phyloP scores from a whole-genome alignment of 495 filamentous ascomycete species.

The Penicillium ochrochloron region DNA sequence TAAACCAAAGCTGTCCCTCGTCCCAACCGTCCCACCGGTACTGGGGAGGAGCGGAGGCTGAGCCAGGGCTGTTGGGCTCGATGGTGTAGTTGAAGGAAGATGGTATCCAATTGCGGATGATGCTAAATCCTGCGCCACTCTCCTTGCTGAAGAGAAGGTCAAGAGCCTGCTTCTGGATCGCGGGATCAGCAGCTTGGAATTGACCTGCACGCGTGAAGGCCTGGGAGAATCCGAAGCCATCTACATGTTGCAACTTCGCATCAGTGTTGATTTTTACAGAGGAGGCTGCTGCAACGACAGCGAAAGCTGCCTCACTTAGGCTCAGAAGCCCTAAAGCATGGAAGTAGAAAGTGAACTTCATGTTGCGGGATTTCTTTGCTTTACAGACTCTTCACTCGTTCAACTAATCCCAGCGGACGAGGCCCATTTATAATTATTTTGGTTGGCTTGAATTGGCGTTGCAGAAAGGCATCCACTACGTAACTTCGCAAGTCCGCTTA shows the following conservation, averaged over 20 bases:
- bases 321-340: conserved; percentile 6
- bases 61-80: conserved; percentile 8
- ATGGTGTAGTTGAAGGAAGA: conserved; percentile 8
- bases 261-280: neutral
- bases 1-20: conserved; percentile 8
- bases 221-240: conserved; percentile 6
- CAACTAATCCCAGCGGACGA: neutral
- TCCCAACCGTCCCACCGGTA: conserved; percentile 7
- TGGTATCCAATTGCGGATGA: conserved; percentile 10
- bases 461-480: neutral
- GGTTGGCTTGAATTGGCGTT: neutral
- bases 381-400: conserved; percentile 2
- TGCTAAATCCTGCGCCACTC: conserved; percentile 2
- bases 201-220: conserved; percentile 4
- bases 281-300: neutral
- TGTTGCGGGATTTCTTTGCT: neutral
- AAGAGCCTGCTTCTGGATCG: conserved; percentile 1
- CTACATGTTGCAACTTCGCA: conserved; percentile 5
- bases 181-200: conserved; percentile 5
- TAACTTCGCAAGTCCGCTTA: neutral
- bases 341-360: neutral
- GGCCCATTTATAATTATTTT: neutral
- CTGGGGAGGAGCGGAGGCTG: neutral
- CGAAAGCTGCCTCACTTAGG: conserved; percentile 1
- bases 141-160: conserved; percentile 6